A percentile compares a stretch with the other conserved stretches of the same genome.
Evolutionary conservation across 106 monocot genomes (phyloP).

Genomic region (Allium fistulosum): DNA sequence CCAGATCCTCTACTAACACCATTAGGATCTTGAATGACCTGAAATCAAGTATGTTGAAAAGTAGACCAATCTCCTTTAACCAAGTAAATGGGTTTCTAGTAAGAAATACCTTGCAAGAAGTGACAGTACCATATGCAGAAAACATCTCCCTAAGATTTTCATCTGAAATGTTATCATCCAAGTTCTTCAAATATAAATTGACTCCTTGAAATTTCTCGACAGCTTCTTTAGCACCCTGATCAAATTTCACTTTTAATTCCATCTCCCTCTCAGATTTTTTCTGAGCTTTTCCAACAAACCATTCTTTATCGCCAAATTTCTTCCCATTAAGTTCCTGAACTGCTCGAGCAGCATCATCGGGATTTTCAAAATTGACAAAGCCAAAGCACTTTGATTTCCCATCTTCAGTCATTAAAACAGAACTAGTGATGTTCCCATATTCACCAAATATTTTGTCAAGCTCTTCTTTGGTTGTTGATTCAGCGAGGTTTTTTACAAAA

Average conservation of each 20-base stretch:
- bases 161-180: conserved; percentile 21
- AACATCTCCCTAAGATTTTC: conserved; percentile 22
- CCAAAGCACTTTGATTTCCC: conserved; percentile 34
- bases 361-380: conserved; percentile 28
- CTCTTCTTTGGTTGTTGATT: conserved; percentile 36
- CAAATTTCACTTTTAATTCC: conserved; percentile 26
- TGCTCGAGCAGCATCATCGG: conserved; percentile 25
- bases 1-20: conserved; percentile 90
- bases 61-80: neutral
- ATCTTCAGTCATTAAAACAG: conserved; percentile 45
- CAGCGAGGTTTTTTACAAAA: conserved; percentile 55
- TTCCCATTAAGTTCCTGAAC: conserved; percentile 28
- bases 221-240: conserved; percentile 17
- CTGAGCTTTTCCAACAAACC: conserved; percentile 29
- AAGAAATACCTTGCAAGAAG: conserved; percentile 22
- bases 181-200: conserved; percentile 27
- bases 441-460: conserved; percentile 38
- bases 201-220: conserved; percentile 18
- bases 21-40: conserved; percentile 90
- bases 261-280: conserved; percentile 22
- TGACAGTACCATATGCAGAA: conserved; percentile 15
- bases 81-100: neutral
- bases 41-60: neutral
- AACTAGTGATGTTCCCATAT: conserved; percentile 41
- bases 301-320: conserved; percentile 29